Percentiles rank a stretch among this genome's conserved stretches.
Evolutionary conservation across 2,329 filamentous ascomycete genomes (phyloP).

Genomic region (Aspergillus amoenus): DNA sequence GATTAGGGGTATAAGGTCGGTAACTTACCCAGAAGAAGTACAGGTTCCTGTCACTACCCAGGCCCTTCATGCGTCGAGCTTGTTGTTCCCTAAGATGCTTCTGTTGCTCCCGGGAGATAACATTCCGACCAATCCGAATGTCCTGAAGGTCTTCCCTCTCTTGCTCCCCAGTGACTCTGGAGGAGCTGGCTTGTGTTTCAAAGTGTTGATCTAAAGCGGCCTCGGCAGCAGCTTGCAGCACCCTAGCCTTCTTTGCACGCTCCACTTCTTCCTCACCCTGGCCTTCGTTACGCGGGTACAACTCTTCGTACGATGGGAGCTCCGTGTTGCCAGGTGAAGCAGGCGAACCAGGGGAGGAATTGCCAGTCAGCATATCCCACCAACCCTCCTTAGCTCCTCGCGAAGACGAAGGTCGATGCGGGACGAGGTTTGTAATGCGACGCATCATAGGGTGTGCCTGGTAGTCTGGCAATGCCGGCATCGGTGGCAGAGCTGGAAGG

Average conservation of each 20-base stretch:
- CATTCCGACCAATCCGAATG: constrained; percentile 43
- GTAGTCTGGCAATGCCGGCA: constrained; percentile 68
- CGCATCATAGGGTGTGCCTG: constrained; percentile 72
- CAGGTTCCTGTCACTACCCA: constrained; percentile 52
- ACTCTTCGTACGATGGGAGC: constrained; percentile 76
- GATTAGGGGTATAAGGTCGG: neutral
- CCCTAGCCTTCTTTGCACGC: constrained; percentile 45
- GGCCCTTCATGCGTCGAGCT: constrained; percentile 48
- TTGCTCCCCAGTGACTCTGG: constrained; percentile 17
- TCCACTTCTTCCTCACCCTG: constrained; percentile 34
- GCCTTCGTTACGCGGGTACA: constrained; percentile 59
- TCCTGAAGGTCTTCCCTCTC: constrained; percentile 40
- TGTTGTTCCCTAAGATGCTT: constrained; percentile 49
- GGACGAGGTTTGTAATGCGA: constrained; percentile 70
- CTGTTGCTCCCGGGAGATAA: constrained; percentile 47
- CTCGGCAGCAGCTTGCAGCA: constrained; percentile 44
- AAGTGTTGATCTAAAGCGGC: constrained; percentile 47
- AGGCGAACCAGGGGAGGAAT: constrained; percentile 32
- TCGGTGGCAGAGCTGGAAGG: constrained; percentile 57
- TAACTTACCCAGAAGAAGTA: constrained; percentile 54
- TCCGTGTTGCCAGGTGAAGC: constrained; percentile 43
- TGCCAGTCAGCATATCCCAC: constrained; percentile 65
- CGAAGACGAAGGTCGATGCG: constrained; percentile 59
- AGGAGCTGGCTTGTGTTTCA: constrained; percentile 32
- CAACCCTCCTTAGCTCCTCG: constrained; percentile 50